Percentiles rank a stretch among this genome's conserved stretches.
Evolutionary conservation across 2,329 filamentous ascomycete genomes (phyloP).

Genomic region (Paecilomyces niveus): DNA sequence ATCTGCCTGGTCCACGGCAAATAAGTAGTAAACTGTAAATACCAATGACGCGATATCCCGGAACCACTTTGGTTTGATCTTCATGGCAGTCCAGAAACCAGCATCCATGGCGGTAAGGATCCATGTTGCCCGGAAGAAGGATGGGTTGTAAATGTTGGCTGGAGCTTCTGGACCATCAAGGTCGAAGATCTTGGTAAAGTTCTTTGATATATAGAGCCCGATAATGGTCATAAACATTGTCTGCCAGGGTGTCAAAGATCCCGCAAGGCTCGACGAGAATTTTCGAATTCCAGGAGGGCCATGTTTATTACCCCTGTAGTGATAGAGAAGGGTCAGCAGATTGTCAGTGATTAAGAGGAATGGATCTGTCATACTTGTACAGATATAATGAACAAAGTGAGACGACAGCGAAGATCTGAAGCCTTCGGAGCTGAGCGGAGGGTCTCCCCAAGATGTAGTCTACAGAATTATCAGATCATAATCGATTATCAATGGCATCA

Average conservation of each 20-base stretch:
- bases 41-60: constrained; percentile 74
- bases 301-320: constrained; percentile 70
- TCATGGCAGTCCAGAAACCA: constrained; percentile 98
- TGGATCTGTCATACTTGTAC: constrained; percentile 51
- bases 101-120: constrained; percentile 92
- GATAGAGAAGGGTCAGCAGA: not conserved
- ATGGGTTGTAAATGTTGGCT: constrained; percentile 83
- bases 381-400: constrained; percentile 88
- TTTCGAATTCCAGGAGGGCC: constrained; percentile 68
- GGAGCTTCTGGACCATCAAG: constrained; percentile 89
- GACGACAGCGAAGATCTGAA: constrained; percentile 85
- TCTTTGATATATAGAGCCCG: constrained; percentile 83
- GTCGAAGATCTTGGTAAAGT: constrained; percentile 87
- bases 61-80: constrained; percentile 70
- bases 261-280: constrained; percentile 60
- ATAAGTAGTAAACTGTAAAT: constrained; percentile 84
- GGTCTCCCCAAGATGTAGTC: constrained; percentile 90
- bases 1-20: constrained; percentile 88
- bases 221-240: constrained; percentile 79
- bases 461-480: constrained; percentile 16
- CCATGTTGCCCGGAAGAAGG: constrained; percentile 96
- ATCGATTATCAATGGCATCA: not conserved
- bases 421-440: constrained; percentile 82
- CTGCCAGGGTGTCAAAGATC: constrained; percentile 78
- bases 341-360: constrained; percentile 6